A percentile compares a stretch with the other conserved stretches of the same genome.
phyloP scores from a whole-genome alignment of 495 filamentous ascomycete genomes.

The Bryoglossum gracile region DNA sequence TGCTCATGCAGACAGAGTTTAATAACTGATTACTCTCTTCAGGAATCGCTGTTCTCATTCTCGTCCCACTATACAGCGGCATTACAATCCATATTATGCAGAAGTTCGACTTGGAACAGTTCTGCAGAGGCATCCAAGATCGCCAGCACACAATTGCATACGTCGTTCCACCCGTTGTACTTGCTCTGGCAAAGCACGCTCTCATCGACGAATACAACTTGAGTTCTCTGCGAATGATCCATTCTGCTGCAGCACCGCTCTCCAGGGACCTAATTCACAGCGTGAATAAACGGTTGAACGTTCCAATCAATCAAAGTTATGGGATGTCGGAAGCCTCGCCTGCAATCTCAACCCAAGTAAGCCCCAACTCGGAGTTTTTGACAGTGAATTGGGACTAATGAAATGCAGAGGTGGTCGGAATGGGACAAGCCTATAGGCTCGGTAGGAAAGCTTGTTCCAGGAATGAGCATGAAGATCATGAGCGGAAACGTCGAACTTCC shows the following conservation, averaged over 20 bases:
- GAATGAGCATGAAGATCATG: constrained; percentile 76
- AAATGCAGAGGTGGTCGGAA: no score
- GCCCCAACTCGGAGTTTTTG: constrained; percentile 55
- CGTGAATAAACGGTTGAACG: constrained; percentile 60
- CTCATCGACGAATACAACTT: constrained; percentile 71
- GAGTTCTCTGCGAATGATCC: constrained; percentile 67
- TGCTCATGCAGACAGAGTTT: neutral
- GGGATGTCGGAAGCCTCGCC: no score
- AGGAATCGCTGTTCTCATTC: constrained; percentile 1
- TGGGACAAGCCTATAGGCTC: no score
- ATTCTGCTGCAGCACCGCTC: constrained; percentile 81
- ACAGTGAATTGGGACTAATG: constrained; percentile 65
- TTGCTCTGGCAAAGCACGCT: constrained; percentile 72
- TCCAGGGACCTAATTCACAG: constrained; percentile 71
- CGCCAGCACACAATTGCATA: constrained; percentile 68
- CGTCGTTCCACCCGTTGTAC: constrained; percentile 75
- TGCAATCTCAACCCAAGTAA: no score
- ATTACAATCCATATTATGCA: constrained; percentile 54
- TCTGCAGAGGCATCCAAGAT: constrained; percentile 66
- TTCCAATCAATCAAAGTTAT: constrained; percentile 57
- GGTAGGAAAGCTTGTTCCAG: constrained; percentile 70
- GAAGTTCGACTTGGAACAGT: constrained; percentile 71
- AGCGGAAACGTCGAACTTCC: constrained; percentile 28
- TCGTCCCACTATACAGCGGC: constrained; percentile 10
- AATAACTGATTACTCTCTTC: constrained; percentile 40